Evolutionary conservation across 2,329 filamentous ascomycete genomes (phyloP).

Genomic region (Paecilomyces formosus): DNA sequence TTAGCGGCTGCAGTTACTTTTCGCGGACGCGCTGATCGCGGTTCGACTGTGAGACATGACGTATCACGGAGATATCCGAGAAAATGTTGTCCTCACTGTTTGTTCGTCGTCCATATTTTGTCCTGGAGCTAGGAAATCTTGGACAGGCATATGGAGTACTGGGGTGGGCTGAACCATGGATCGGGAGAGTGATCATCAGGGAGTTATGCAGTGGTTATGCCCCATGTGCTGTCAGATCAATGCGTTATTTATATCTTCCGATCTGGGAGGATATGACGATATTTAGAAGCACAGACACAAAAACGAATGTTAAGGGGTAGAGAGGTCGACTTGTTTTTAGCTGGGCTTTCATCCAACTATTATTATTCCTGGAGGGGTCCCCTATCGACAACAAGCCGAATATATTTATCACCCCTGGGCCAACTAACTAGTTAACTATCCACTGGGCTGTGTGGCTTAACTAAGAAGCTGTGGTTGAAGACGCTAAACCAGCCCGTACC

Average conservation of each 20-base stretch:
- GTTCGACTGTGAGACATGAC: background rate
- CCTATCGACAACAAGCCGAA: background rate
- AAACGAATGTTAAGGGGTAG: too few relatives aligned
- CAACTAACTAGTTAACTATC: background rate
- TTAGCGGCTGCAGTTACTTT: too few relatives aligned
- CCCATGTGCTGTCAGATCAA: background rate
- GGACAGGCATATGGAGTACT: background rate
- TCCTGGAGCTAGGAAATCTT: too few relatives aligned
- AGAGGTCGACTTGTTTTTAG: too few relatives aligned
- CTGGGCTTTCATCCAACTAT: too few relatives aligned
- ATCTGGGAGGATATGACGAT: background rate
- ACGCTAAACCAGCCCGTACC: background rate
- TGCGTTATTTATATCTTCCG: background rate
- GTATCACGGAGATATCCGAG: background rate
- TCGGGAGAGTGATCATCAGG: background rate
- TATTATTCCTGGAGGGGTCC: too few relatives aligned
- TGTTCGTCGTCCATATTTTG: background rate
- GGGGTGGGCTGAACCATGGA: background rate
- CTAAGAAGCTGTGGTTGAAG: background rate
- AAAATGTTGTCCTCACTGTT: background rate
- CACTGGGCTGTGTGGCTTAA: background rate
- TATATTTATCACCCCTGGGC: background rate
- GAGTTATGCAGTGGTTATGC: background rate
- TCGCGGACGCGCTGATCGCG: background rate
- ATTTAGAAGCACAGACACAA: too few relatives aligned